Percentiles rank a stretch among this genome's conserved stretches.
These are phyloP conservation scores for Chlorophyllum brunneum DNA, from an alignment of 768 basidiomycete species.

Conservation along the genomic window DNA sequence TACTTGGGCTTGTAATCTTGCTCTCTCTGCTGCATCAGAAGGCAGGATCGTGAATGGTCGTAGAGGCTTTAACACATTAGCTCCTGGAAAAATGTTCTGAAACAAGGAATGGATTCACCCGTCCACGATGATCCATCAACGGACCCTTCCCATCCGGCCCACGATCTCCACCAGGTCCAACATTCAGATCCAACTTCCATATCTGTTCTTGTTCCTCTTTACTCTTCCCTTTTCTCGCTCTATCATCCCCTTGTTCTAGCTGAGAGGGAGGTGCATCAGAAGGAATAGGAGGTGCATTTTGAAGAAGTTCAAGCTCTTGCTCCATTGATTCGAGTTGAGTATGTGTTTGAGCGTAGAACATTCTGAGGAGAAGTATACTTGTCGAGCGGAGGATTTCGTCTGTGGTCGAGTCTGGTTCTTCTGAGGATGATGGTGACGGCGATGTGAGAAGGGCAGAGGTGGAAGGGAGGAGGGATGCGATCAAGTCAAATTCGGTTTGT, in stretches of 20 bases:
- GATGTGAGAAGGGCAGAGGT: no score
- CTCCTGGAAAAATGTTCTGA: neutral
- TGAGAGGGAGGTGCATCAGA: conserved; percentile 20
- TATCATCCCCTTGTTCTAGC: conserved; percentile 36
- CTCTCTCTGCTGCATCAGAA: conserved; percentile 60
- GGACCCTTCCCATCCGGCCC: conserved; percentile 53
- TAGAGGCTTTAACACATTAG: conserved; percentile 52
- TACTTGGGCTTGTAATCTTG: conserved; percentile 72
- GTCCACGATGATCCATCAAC: conserved; percentile 72
- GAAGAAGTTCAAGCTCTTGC: conserved; percentile 71
- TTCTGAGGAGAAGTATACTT: conserved; percentile 65
- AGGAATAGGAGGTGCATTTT: conserved; percentile 46
- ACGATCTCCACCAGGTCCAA: conserved; percentile 25
- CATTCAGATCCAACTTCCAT: conserved; percentile 70
- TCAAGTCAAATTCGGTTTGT: conserved; percentile 57
- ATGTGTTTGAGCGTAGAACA: conserved; percentile 67
- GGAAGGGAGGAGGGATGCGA: conserved; percentile 55
- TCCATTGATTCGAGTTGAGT: conserved; percentile 62
- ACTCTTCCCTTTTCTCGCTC: conserved; percentile 20
- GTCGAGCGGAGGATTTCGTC: conserved; percentile 69
- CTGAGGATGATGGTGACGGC: conserved; percentile 13
- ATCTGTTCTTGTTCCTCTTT: conserved; percentile 36
- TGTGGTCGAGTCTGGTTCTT: conserved; percentile 50
- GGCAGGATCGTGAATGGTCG: conserved; percentile 93
- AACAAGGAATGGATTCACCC: conserved; percentile 40